Conservation (phyloP, 1,284 basidiomycete species). For the Ustilago trichophora region DNA sequence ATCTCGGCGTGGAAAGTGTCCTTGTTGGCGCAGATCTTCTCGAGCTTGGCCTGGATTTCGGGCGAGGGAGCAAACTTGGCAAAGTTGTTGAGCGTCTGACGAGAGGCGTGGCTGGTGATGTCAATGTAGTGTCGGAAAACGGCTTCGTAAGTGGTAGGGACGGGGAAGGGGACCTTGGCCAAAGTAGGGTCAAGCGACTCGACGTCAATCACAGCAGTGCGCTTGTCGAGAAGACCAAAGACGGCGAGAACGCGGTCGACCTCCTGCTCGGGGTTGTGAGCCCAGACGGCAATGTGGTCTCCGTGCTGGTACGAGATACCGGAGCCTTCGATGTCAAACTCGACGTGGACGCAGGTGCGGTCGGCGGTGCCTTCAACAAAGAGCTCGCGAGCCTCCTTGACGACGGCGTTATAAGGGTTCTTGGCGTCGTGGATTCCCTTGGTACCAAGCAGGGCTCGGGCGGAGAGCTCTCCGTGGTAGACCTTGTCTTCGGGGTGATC, state of each 20-base stretch:
- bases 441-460: conserved; percentile 80
- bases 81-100: conserved; percentile 87
- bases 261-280: conserved; percentile 89
- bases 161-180: conserved; percentile 98
- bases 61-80: conserved; percentile 87
- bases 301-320: conserved; percentile 99
- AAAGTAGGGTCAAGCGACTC: conserved; percentile 96
- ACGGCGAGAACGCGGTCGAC: conserved; percentile 87
- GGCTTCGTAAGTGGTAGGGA: conserved; percentile 91
- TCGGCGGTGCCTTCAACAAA: conserved; percentile 76
- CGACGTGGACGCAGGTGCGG: conserved; percentile 93
- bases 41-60: conserved; percentile 78
- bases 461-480: conserved; percentile 67
- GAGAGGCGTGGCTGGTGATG: conserved; percentile 88
- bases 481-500: conserved; percentile 54
- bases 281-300: conserved; percentile 97
- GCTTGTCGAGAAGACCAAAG: conserved; percentile 78
- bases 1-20: conserved; percentile 82
- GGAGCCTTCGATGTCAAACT: conserved; percentile 92
- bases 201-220: conserved; percentile 81
- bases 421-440: conserved; percentile 95
- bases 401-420: conserved; percentile 91
- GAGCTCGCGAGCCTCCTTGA: conserved; percentile 81
- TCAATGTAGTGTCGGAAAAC: conserved; percentile 97
- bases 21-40: conserved; percentile 84